Base-by-base conservation (phyloP, 768 basidiomycete species). In the Ramaria rubella region DNA sequence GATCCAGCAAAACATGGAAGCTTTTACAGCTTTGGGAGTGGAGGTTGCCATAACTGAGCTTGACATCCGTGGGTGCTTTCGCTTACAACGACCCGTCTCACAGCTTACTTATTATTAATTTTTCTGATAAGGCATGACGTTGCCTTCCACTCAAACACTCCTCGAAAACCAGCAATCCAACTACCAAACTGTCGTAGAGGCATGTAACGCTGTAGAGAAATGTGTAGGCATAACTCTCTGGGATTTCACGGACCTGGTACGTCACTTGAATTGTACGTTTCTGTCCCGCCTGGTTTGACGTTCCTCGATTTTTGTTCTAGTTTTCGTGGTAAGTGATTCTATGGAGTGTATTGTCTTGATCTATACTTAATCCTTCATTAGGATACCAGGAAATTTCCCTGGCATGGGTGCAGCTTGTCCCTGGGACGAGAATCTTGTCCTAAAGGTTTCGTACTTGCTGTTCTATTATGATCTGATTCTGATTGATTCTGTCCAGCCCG, bases 1-100 rank as follows among this genome's bases (percentile, higher is more conserved):
- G 9, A 65, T 86, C 50, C 70, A 76, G 53, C 65, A 72, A 2
- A 79, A 80, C 58, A 68, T 84, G 55, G 64, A 76, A 58, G 71
- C 75, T 49, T 79, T 86, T 63, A 75, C 79, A 14, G 76, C 76
- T 11, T 77, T 85, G 24, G 83, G 85, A 4, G 70, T 86, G 40
- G 84, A 86, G 61, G 79, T 85, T 24, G 83, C 83, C 9, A 78
- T 85, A 60, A 86, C 85, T 3, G 85, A 85, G 64, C 75, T 86
- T 55, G 53, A 56, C 24, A 49, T 56, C 45, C 19, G 55, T 56
- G 31, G 31, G 29, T 49, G 5, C 21, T 30, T 8, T 19, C 23
- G 17, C 24, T 30, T 48, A 2, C 24, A n/a, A 30, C 24, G 24
- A 30, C 8, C 36, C 11, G 11, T 38, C n/a, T 38, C 36, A 11